Percentiles rank a stretch among this genome's conserved stretches.
phyloP scores from a whole-genome alignment of 78 protist genomes.

The Dictyostelium firmibasis region DNA sequence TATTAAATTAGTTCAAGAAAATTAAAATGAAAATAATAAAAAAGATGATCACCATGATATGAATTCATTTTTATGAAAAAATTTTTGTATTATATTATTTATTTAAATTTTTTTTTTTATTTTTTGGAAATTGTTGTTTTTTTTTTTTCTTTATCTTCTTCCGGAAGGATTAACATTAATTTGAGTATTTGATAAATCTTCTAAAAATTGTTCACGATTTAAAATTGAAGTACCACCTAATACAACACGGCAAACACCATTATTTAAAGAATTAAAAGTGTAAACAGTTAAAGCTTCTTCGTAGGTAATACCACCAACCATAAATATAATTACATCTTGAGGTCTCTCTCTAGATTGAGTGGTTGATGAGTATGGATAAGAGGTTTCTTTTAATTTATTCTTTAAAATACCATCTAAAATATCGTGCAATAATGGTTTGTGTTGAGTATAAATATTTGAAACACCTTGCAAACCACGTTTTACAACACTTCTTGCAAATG shows the following conservation, averaged over 20 bases:
- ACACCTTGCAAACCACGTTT: slow-evolving; percentile 90
- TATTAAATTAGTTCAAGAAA: neutral
- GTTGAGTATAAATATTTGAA: slow-evolving; percentile 95
- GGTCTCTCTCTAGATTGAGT: slow-evolving; percentile 49
- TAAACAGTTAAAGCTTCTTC: slow-evolving; percentile 92
- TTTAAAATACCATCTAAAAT: slow-evolving; percentile 75
- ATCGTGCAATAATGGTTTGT: slow-evolving; percentile 85
- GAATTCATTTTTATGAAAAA: neutral
- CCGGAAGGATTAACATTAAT: neutral
- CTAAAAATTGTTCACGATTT: slow-evolving; percentile 72
- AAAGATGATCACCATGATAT: neutral
- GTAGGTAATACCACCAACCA: slow-evolving; percentile 95
- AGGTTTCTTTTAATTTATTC: slow-evolving; percentile 63
- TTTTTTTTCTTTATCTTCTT: neutral
- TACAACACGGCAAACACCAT: slow-evolving; percentile 57
- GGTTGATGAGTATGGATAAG: slow-evolving; percentile 71
- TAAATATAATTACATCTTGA: slow-evolving; percentile 89
- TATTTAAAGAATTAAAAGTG: slow-evolving; percentile 61
- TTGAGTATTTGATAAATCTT: slow-evolving; percentile 8
- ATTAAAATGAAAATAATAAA: neutral
- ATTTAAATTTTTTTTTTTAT: neutral
- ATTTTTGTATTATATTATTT: neutral
- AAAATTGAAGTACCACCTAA: slow-evolving; percentile 89
- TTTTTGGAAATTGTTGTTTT: neutral
- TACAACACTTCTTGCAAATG: slow-evolving; percentile 21